Evolutionary conservation across 192 early-diverging fungal genomes (phyloP).

Genomic region (Podila verticillata): DNA sequence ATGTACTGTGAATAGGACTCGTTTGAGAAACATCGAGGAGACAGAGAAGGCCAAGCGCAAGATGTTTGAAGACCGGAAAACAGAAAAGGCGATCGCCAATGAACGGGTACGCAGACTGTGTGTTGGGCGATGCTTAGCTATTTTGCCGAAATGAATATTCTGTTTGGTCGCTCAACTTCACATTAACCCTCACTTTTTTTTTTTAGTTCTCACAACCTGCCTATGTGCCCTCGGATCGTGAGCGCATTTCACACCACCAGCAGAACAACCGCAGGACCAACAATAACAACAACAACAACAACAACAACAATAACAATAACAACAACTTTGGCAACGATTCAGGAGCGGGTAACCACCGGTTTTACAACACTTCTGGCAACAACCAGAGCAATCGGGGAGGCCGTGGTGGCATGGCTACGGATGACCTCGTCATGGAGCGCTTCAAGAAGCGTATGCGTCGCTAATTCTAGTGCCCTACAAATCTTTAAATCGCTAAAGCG

Average conservation of each 20-base stretch:
- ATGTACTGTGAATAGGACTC: constrained; percentile 35
- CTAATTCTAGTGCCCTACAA: too few species aligned
- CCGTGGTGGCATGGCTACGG: constrained; percentile 81
- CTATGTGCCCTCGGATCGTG: constrained; percentile 22
- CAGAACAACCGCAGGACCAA: constrained; percentile 37
- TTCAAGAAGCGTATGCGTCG: constrained; percentile 88
- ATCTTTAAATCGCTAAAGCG: too few species aligned
- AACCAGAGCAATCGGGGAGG: constrained; percentile 28
- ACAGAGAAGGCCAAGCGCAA: constrained; percentile 82
- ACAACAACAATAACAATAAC: constrained; percentile 1
- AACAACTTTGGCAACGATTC: constrained; percentile 10
- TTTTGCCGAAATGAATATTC: not conserved
- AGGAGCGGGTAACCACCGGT: constrained; percentile 39
- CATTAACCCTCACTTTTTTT: not conserved
- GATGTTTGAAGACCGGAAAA: constrained; percentile 53
- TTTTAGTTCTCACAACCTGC: constrained; percentile 21
- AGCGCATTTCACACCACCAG: constrained; percentile 43
- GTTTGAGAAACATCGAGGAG: constrained; percentile 80
- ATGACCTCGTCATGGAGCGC: constrained; percentile 83
- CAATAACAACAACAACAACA: constrained; percentile 33
- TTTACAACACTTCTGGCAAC: constrained; percentile 29
- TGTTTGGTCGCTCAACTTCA: not conserved
- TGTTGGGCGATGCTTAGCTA: not conserved
- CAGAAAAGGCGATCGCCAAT: constrained; percentile 27
- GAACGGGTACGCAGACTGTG: constrained; percentile 20